Conservation (phyloP, 139 green algal species). For the Spirogloea muscicola region DNA sequence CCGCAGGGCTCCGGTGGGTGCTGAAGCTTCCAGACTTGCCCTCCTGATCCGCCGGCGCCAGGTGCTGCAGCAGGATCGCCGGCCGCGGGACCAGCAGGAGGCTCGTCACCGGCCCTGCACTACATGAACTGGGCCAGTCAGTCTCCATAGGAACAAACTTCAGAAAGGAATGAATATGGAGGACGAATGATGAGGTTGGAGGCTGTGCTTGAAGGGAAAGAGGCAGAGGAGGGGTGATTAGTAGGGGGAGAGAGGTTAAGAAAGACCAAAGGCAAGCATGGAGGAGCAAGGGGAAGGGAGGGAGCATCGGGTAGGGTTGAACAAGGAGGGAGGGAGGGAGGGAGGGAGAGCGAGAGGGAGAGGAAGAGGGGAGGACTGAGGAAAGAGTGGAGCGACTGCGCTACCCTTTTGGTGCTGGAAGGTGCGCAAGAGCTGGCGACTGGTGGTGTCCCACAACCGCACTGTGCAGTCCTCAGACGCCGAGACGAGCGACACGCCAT, state of each 20-base stretch:
- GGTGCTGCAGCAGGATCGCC: neutral
- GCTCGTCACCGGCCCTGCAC: conserved; percentile 15
- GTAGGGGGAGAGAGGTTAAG: neutral
- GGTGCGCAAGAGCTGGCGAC: conserved; percentile 19
- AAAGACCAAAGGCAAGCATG: neutral
- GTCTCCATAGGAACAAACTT: conserved; percentile 1
- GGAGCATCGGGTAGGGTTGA: too few species aligned
- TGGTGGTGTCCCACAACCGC: conserved; percentile 36
- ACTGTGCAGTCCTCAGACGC: conserved; percentile 46
- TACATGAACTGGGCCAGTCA: neutral
- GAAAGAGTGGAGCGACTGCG: neutral
- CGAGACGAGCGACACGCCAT: conserved; percentile 32
- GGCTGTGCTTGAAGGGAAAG: neutral
- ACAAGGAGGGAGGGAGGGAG: neutral
- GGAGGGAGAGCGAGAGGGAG: neutral
- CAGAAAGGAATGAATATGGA: neutral
- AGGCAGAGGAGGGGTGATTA: neutral
- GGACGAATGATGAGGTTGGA: neutral
- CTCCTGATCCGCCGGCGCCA: neutral
- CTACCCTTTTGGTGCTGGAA: conserved; percentile 30
- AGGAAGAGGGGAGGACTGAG: neutral
- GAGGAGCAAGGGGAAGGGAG: neutral
- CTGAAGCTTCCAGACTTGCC: too few species aligned
- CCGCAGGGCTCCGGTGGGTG: too few species aligned
- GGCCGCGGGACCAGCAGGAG: conserved; percentile 5